Conservation (phyloP, 495 filamentous ascomycete genomes). For the Lophium mytilinum region DNA sequence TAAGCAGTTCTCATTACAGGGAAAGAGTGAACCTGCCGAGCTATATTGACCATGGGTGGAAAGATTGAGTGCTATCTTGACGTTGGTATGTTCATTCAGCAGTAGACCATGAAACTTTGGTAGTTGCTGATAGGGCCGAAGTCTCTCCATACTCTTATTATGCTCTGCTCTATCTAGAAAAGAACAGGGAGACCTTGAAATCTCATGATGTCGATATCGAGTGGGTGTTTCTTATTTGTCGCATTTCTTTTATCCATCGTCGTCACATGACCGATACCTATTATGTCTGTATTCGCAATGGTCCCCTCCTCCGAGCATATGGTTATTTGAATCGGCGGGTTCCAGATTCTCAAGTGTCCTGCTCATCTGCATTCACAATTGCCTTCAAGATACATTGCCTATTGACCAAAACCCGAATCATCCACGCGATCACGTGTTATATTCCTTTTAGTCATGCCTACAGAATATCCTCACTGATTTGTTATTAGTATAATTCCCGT, state of each 20-base stretch:
- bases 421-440: no score
- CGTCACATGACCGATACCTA: not conserved
- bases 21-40: no score
- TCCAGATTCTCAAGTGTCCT: no score
- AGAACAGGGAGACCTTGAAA: conserved; percentile 44
- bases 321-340: no score
- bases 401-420: no score
- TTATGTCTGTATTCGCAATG: not conserved
- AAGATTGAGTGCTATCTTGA: conserved; percentile 58
- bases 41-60: conserved; percentile 39
- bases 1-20: no score
- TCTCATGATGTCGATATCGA: conserved; percentile 55
- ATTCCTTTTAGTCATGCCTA: no score
- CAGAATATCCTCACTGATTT: not conserved
- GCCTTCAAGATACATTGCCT: no score
- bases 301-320: no score
- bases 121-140: conserved; percentile 22
- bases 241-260: not conserved
- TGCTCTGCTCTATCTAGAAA: conserved; percentile 49
- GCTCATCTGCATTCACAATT: no score
- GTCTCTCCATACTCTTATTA: conserved; percentile 66
- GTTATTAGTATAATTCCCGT: conserved; percentile 53
- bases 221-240: conserved; percentile 30
- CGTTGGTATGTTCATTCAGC: conserved; percentile 40
- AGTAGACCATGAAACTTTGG: not conserved